Evolutionary conservation across 2,329 filamentous ascomycete genomes (phyloP).

Genomic region (Colletotrichum brevisporum): DNA sequence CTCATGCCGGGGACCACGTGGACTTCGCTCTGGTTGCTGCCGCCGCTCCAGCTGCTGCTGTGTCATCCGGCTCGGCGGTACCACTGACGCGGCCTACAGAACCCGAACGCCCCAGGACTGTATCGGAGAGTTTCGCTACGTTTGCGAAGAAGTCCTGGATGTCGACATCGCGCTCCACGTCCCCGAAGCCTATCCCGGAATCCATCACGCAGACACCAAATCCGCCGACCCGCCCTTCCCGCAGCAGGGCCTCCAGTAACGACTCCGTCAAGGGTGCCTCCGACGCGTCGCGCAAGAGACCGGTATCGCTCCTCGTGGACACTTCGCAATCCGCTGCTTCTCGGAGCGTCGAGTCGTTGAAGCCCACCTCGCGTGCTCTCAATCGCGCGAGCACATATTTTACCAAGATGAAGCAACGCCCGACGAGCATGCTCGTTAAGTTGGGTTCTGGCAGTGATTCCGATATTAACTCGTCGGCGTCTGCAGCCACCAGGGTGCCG

Average conservation of each 20-base stretch:
- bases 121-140: constrained; percentile 63
- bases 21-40: constrained; percentile 1
- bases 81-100: constrained; percentile 43
- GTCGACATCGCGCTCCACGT: constrained; percentile 63
- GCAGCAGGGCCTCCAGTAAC: constrained; percentile 29
- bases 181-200: constrained; percentile 55
- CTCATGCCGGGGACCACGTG: constrained; percentile 38
- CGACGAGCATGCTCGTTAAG: constrained; percentile 58
- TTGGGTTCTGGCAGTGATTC: constrained; percentile 54
- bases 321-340: constrained; percentile 46
- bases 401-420: constrained; percentile 65
- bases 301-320: constrained; percentile 45
- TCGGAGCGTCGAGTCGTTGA: constrained; percentile 54
- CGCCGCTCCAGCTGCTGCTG: constrained; percentile 25
- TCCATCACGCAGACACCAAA: constrained; percentile 42
- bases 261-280: constrained; percentile 46
- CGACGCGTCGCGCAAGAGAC: constrained; percentile 50
- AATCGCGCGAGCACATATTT: constrained; percentile 64
- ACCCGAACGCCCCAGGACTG: constrained; percentile 53
- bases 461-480: constrained; percentile 57
- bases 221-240: constrained; percentile 39
- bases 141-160: constrained; percentile 69
- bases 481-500: constrained; percentile 58
- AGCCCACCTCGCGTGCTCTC: constrained; percentile 54
- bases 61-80: constrained; percentile 25